Evolutionary conservation across 495 filamentous ascomycete genomes (phyloP), one percentile per base, ranked within the genome.

Genomic region (Sabuloglossum arenarium): DNA sequence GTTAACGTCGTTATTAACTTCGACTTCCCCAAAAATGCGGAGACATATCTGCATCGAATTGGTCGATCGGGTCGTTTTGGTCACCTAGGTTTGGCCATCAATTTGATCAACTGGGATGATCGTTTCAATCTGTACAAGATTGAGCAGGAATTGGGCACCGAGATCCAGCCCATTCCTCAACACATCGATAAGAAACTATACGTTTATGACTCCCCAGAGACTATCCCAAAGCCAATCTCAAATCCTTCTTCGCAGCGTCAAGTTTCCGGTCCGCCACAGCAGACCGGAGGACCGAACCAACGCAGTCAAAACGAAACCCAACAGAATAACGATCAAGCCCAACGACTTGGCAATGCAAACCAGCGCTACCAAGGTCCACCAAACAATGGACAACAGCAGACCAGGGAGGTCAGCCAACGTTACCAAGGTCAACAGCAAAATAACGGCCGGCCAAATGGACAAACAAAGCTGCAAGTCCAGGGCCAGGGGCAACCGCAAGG

Each of bases 1-100:
- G 91, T 99, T 61, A 99, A 99, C 61, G 91, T 99, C 51, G 91
- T 99, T 61, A 99, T 99, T 75, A 99, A 99, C 69, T 99, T 99
- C 62, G 91, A 99, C 65, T 99, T 99, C 69, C 91, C 91, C 8
- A 99, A 99, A 73, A 97, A 99, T 63, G 93, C 91, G 24, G 91
- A 99, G 69, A 99, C 91, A 0, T 99, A 99, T 66, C 85, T 99
- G 24, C 91, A 99, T 70, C 88, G 91, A 59, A 97, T 99, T 67
- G 91, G 91, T 68, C 85, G 91, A 61, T 99, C 91, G 43, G 91
- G 91, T 57, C 86, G 91, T 56, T 99, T 94, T 65, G 91, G 91
- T 56, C 91, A 99, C 71, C 75, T 97, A 65, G 91, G 91, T 73
- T 74, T 99, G 60, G 91, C 91, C 53, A 99, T 99, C 68, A 99